Base-by-base conservation (phyloP, 2,329 filamentous ascomycete species). In the Phialophora macrospora region DNA sequence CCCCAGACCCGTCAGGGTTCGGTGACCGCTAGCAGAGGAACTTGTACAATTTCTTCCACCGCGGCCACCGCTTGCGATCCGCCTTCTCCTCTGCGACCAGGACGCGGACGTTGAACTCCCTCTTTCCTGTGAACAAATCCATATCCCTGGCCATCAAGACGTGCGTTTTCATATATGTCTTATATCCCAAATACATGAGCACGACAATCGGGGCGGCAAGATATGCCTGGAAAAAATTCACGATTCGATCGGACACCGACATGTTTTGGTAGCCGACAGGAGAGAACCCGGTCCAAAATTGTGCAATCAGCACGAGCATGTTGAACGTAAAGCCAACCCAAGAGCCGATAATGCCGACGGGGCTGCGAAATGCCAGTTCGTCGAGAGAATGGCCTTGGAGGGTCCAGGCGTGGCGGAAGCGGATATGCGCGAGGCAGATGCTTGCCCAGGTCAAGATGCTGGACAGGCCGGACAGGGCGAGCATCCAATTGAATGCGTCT, bases 101-200 rank as follows among this genome's bases (percentile, higher is more conserved):
- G 66, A 90, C 86, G 30, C 88, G 87, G 52, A 97, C 80, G 75
- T 97, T 93, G 64, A 97, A 85, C 74, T 97, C 92, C 28, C 93
- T 84, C 30, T 93, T 87, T 2, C 94, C 94, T 0, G 93, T 96
- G 66, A 90, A 86, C 68, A 97, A 80, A 77, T 97, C 93, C 88
- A 97, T 96, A 68, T 96, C 89, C 58, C 84, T 81, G 38, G 85
- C 79, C 20, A 84, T 82, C 51, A 97, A 83, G 64, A 92, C 82
- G 1, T 82, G 80, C 1, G 93, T 96, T 63, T 83, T 83, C 75
- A 86, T 91, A 77, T 82, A 90, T 38, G 95, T 17, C 79, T 96
- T 96, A 79, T 96, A 94, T 0, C 77, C 81, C 11, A 91, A 52
- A 76, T 91, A 96, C 77, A 89, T 83, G 20, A 74, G 34, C 2